Conservation (phyloP, 2,329 filamentous ascomycete species). For the Alternaria atra region DNA sequence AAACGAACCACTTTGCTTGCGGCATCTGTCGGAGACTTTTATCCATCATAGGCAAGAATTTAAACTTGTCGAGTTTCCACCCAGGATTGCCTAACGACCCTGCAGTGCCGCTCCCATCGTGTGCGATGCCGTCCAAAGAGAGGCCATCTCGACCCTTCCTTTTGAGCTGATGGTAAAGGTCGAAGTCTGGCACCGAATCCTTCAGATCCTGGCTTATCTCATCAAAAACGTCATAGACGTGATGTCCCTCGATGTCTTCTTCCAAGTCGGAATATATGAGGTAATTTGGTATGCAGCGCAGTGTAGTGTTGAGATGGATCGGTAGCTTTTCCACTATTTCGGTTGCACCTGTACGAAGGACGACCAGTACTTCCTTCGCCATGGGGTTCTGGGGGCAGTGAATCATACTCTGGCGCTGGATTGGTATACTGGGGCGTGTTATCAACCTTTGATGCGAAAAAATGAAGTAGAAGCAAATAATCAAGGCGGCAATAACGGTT, state of each 20-base stretch:
- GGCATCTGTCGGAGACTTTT: conserved; percentile 42
- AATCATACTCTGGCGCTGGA: background rate
- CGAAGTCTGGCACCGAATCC: conserved; percentile 37
- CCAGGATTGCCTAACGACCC: conserved; percentile 17
- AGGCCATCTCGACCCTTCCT: conserved; percentile 32
- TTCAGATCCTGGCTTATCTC: conserved; percentile 34
- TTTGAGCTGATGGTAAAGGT: conserved; percentile 41
- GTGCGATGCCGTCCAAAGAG: conserved; percentile 16
- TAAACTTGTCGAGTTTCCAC: conserved; percentile 46
- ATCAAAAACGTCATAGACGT: conserved; percentile 42
- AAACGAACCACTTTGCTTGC: conserved; percentile 65
- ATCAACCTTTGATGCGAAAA: background rate
- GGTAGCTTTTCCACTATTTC: conserved; percentile 64
- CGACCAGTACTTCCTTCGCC: conserved; percentile 57
- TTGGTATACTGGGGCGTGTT: conserved; percentile 1
- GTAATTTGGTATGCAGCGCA: conserved; percentile 43
- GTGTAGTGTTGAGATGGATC: conserved; percentile 45
- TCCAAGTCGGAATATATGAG: conserved; percentile 47
- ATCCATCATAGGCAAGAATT: conserved; percentile 46
- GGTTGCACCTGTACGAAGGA: conserved; percentile 65
- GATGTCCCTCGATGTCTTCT: conserved; percentile 36
- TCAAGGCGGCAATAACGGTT: background rate
- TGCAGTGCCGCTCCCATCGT: conserved; percentile 21
- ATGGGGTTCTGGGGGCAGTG: background rate
- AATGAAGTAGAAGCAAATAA: conserved; percentile 12